Base-by-base conservation (phyloP, 2,329 filamentous ascomycete genomes). In the Cercospora brassicicola region DNA sequence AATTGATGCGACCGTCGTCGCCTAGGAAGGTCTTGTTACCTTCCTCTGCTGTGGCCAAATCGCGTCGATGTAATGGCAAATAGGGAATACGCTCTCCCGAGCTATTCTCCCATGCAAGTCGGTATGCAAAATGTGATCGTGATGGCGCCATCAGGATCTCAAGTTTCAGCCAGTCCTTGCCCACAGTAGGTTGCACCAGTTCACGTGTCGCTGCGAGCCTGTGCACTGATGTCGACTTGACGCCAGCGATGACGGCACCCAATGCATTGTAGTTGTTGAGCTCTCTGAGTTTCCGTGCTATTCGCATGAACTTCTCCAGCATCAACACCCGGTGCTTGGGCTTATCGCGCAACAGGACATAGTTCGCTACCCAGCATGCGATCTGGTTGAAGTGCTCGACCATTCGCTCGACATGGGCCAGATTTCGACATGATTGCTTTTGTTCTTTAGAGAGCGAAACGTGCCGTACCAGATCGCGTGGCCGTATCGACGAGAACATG, bases 231-330 rank as follows among this genome's bases (percentile, higher is more conserved):
- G 91, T 92, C 67, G 92, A 91, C 77, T 96, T 96, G 76, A 99
- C 91, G 8, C 94, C 95, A 6, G 95, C 94, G 67, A 99, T 87
- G 39, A 99, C 89, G 7, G 95, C 94, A n/a, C 94, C 94, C 1
- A 99, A 84, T 0, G 93, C 91, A 78, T 98, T 98, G 84, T 98
- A 99, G 79, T 99, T 98, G 83, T 98, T 97, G 69, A 97, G 82
- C 76, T 94, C 90, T 45, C 95, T 91, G 60, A 99, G 84, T 81
- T 93, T 94, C 75, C 81, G 79, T 39, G 94, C 94, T 73, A 99
- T 89, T 62, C 87, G 88, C 92, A 98, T 98, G 78, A 97, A 97
- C 78, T 97, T 97, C 78, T 97, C 94, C 65, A 99, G 82, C 82
- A 95, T 94, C 70, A 91, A 87, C 2, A 93, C 94, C 71, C 95